Evolutionary conservation across 495 filamentous ascomycete genomes (phyloP).

Genomic region (Penicillium silybi): DNA sequence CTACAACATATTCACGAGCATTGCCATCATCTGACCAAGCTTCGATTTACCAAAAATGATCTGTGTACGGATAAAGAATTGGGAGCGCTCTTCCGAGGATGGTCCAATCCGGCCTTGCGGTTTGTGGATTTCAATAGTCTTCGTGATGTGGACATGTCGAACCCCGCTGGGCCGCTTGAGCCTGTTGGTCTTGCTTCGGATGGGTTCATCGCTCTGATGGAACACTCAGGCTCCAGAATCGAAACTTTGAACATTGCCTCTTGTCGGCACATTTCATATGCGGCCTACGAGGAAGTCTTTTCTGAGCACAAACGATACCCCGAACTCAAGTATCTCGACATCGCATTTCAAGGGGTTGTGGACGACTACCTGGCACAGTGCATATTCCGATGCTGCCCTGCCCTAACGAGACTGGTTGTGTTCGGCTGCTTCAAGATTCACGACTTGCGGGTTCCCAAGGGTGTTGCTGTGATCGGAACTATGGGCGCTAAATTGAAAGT

Average conservation of each 20-base stretch:
- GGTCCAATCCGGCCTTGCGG: slow-evolving; percentile 65
- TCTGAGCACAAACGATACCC: slow-evolving; percentile 56
- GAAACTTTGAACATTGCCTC: slow-evolving; percentile 65
- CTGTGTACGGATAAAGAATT: slow-evolving; percentile 69
- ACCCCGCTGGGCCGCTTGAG: slow-evolving; percentile 53
- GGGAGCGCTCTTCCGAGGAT: slow-evolving; percentile 63
- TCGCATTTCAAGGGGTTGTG: slow-evolving; percentile 71
- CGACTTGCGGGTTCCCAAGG: slow-evolving; percentile 64
- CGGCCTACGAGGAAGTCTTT: slow-evolving; percentile 70
- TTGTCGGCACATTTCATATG: slow-evolving; percentile 69
- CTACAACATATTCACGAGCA: slow-evolving; percentile 60
- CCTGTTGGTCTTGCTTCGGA: slow-evolving; percentile 65
- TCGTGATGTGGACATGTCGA: slow-evolving; percentile 67
- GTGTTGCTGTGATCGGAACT: slow-evolving; percentile 69
- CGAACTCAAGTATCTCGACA: slow-evolving; percentile 62
- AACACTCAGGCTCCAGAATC: slow-evolving; percentile 66
- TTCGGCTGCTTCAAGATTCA: slow-evolving; percentile 80
- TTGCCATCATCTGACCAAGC: slow-evolving; percentile 65
- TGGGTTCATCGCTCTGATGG: slow-evolving; percentile 77
- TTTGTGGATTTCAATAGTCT: slow-evolving; percentile 70
- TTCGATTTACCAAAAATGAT: slow-evolving; percentile 73
- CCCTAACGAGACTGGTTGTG: slow-evolving; percentile 65
- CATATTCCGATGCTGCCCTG: slow-evolving; percentile 73
- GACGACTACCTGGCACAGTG: slow-evolving; percentile 69
- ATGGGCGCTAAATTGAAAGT: slow-evolving; percentile 39